Base-by-base conservation (phyloP, 1,139 yeast genomes). In the Meyerozyma guilliermondii region DNA sequence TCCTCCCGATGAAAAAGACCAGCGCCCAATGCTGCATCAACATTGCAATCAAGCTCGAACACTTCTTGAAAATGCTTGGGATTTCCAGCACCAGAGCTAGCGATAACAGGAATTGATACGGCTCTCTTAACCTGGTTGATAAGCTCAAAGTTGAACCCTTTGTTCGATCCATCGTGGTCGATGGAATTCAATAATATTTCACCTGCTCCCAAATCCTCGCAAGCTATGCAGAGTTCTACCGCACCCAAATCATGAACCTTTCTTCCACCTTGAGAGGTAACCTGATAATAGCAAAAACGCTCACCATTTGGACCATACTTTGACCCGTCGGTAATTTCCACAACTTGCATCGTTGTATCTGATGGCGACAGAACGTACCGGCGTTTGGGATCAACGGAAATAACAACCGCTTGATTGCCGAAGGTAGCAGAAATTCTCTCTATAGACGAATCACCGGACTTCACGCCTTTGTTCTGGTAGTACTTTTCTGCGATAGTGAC, bases 1-100 rank as follows among this genome's bases (percentile, higher is more conserved):
- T 91, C 98, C 23, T 86, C 92, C 58, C 98, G 76, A 69, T 92
- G 98, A 71, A 92, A 92, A 81, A 92, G 83, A 38, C 98, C 98
- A 3, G 98, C 98, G 26, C 98, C 98, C 42, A 92, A 73, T 10
- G 98, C 98, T 39, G 98, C 98, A 65, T 92, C 98, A 2, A 92
- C 84, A 3, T 79, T 75, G 24, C 97, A 88, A 38, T 81, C 74
- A 60, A 69, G 53, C 41, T 72, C 73, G 58, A 92, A 92, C 1
- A 88, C 98, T 51, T 91, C 88, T 50, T 78, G 80, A 61, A 92
- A 92, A 65, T 92, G 98, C 44, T 71, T 76, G 2, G 98, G 98
- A 33, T 71, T 80, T 38, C 98, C 98, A 6, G 98, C 98, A 40
- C 98, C 98, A 46, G 95, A 84, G 17, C 97, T 88, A 0, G 98